Conservation (phyloP, 192 early-diverging fungal species). For the Rhizophagus clarus region DNA sequence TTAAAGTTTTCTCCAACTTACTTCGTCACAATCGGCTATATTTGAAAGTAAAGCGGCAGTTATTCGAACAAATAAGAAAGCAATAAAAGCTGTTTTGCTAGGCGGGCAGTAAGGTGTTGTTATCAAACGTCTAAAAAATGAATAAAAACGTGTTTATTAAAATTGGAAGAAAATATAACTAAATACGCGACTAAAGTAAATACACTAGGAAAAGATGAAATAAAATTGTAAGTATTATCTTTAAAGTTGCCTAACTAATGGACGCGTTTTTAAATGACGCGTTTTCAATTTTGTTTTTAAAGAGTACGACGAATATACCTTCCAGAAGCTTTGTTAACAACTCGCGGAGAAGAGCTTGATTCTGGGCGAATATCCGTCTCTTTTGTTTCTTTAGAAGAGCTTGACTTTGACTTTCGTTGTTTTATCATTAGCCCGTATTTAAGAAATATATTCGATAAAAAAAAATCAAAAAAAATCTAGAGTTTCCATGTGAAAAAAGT, state of each 20-base stretch:
- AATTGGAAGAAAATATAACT: neutral
- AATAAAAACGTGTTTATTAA: neutral
- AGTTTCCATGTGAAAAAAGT: neutral
- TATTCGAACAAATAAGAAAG: constrained; percentile 49
- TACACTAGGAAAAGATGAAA: neutral
- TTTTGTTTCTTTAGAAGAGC: neutral
- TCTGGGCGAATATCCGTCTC: neutral
- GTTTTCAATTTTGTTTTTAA: neutral
- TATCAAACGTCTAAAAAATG: neutral
- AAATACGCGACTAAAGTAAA: neutral
- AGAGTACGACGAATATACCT: neutral
- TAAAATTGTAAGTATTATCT: neutral
- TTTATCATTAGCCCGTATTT: neutral
- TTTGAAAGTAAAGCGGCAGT: constrained; percentile 56
- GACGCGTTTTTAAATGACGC: neutral
- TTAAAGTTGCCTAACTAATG: neutral
- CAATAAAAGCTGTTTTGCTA: neutral
- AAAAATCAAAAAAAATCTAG: neutral
- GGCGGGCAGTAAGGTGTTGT: neutral
- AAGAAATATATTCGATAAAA: neutral
- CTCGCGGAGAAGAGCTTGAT: neutral
- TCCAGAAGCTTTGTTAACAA: neutral
- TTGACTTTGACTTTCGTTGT: neutral
- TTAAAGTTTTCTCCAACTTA: neutral
- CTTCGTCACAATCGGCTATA: constrained; percentile 81